Base-by-base conservation (phyloP, 345 rosid species). In the Rhodamnia rubescens region DNA sequence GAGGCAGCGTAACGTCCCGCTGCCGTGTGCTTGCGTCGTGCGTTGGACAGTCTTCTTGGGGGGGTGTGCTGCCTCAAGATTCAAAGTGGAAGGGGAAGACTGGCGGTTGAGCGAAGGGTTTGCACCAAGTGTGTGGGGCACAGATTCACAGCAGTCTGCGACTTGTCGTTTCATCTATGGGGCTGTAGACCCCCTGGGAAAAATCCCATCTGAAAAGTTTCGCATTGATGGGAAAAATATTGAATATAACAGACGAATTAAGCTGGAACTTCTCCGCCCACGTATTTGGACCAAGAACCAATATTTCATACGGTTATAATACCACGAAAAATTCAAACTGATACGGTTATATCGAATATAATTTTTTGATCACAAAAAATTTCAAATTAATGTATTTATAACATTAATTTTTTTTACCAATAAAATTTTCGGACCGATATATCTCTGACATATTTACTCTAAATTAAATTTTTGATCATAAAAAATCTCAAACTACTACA, bases 21-120 rank as follows among this genome's bases (percentile, higher is more conserved):
- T 4, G 78, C 32, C 4, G 24, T 3, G 22, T 16, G 78, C 21
- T 22, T n/a, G 47, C 2, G 75, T 9, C 21, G 22, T 32, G 3
- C 10, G 44, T n/a, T 20, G n/a, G 40, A 49, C 29, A 44, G 6
- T 59, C 27, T 84, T 32, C 44, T n/a, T 8, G 18, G 29, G 22
- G 44, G 12, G 18, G 29, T 22, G 44, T 42, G 44, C 44, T 53
- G 21, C 26, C 78, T 90, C 51, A 10, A 51, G 84, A 83, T 64
- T 84, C 83, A 10, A 69, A 59, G 59, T 83, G 89, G 90, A 87
- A 90, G 90, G 90, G 91, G 91, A 92, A 89, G 93, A 90, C 84
- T 61, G 90, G 87, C 87, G 84, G 93, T 53, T 91, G 86, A 53
- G 50, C 50, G 1, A 22, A 50, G 83, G 20, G 44, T 16, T 21